Evolutionary conservation across 1,284 basidiomycete genomes (phyloP), one percentile per base, ranked within the genome.

Genomic region (Irpex sp.): DNA sequence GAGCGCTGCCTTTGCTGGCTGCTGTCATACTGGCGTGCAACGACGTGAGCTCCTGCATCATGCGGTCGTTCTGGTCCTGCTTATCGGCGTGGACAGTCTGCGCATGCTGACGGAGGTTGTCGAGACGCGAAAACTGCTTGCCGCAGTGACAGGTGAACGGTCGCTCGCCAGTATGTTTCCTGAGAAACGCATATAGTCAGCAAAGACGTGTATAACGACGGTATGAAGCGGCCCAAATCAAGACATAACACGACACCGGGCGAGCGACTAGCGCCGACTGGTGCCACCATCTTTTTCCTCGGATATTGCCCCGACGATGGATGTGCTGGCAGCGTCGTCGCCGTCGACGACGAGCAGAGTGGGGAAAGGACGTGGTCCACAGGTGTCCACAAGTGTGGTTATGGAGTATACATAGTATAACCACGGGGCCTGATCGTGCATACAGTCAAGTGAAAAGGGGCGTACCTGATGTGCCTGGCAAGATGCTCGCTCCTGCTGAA

Each of bases 151-250:
- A 98, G 57, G 88, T 87, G 78, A 98, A 98, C 4, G 96, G 96
- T 5, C 95, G 86, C 75, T 98, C 96, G 65, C 96, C 96, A 15
- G 96, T 98, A 76, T 98, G 96, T 84, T 98, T 98, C 69, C 96
- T 97, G 37, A 21, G 26, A 4, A 26, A 26, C 26, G 26, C 26
- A 26, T 26, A 26, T 26, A 26, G 3, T 26, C 26, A 26, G 26
- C 26, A 26, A 26, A 26, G 26, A 26, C 26, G 26, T 26, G 26
- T 26, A 26, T 26, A 26, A 26, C 26, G 4, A 26, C 26, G 26
- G 26, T 26, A 26, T 26, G 26, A 26, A 26, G 26, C 26, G 26
- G 26, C 26, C 26, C 26, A 26, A 26, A 26, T 26, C 26, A 26
- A 26, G 26, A 26, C 26, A 26, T 26, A 26, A 26, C 26, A 26